Conservation (phyloP, 805 yeast species). For the Candida odintsovae region DNA sequence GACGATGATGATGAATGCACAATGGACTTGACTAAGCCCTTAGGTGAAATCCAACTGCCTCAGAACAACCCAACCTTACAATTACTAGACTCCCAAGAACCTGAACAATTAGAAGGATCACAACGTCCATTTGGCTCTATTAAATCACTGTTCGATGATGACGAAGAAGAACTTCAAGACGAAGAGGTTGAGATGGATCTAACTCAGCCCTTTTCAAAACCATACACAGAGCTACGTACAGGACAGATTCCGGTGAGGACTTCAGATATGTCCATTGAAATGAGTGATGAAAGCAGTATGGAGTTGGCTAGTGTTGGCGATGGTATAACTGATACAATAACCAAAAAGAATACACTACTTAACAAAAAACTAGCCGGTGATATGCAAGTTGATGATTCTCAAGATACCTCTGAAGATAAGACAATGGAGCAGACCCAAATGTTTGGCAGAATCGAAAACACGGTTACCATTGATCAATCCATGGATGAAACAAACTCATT, state of each 20-base stretch:
- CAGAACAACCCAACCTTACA: neutral
- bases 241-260: neutral
- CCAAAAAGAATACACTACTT: constrained; percentile 16
- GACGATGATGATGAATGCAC: constrained; percentile 17
- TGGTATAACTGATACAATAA: constrained; percentile 12
- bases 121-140: constrained; percentile 23
- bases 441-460: constrained; percentile 4
- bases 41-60: constrained; percentile 17
- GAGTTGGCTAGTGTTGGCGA: constrained; percentile 13
- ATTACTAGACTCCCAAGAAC: neutral
- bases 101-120: constrained; percentile 4
- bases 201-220: constrained; percentile 15
- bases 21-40: constrained; percentile 23
- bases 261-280: neutral
- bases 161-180: constrained; percentile 11
- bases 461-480: neutral
- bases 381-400: neutral
- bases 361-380: constrained; percentile 9
- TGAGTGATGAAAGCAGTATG: constrained; percentile 13
- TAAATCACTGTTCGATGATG: constrained; percentile 21
- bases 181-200: constrained; percentile 22
- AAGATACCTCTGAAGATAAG: neutral
- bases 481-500: neutral
- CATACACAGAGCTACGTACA: neutral
- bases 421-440: constrained; percentile 18